Percentiles rank a stretch among this genome's conserved stretches.
These are phyloP conservation scores for Pseudogymnoascus sp. DNA, from an alignment of 2,329 filamentous ascomycete genomes.

Conservation along the genomic window DNA sequence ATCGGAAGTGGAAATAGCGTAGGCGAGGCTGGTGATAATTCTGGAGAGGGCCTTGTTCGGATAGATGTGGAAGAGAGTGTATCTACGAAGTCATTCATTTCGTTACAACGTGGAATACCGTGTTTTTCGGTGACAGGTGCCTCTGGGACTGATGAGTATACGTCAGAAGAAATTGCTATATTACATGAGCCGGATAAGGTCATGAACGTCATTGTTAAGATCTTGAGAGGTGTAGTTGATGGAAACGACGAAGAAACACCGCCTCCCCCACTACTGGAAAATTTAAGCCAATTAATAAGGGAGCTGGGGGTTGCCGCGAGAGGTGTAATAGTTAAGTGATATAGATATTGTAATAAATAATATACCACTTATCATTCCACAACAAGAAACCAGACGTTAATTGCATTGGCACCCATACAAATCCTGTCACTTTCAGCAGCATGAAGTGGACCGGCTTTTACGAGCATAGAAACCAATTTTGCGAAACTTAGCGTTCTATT, in stretches of 20 bases:
- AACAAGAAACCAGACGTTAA: background rate
- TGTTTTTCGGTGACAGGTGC: slow-evolving; percentile 31
- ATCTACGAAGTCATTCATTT: slow-evolving; percentile 48
- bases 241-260: slow-evolving; percentile 30
- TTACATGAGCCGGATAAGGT: slow-evolving; percentile 49
- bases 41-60: slow-evolving; percentile 33
- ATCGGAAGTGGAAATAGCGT: slow-evolving; percentile 27
- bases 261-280: slow-evolving; percentile 56
- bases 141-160: slow-evolving; percentile 26
- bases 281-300: slow-evolving; percentile 54
- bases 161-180: slow-evolving; percentile 19
- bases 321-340: slow-evolving; percentile 10
- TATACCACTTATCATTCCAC: background rate
- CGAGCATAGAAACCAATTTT: background rate
- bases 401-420: background rate
- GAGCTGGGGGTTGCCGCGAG: slow-evolving; percentile 47
- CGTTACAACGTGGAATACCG: slow-evolving; percentile 43
- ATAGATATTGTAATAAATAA: background rate
- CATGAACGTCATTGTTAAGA: slow-evolving; percentile 49
- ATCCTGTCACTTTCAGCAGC: background rate
- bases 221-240: slow-evolving; percentile 46
- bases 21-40: slow-evolving; percentile 10
- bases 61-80: slow-evolving; percentile 49
- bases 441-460: background rate
- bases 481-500: background rate